Evolutionary conservation across 108 stramenopile species (phyloP), one percentile per base, ranked within the genome.

Genomic region (Cyclotella distinguenda): DNA sequence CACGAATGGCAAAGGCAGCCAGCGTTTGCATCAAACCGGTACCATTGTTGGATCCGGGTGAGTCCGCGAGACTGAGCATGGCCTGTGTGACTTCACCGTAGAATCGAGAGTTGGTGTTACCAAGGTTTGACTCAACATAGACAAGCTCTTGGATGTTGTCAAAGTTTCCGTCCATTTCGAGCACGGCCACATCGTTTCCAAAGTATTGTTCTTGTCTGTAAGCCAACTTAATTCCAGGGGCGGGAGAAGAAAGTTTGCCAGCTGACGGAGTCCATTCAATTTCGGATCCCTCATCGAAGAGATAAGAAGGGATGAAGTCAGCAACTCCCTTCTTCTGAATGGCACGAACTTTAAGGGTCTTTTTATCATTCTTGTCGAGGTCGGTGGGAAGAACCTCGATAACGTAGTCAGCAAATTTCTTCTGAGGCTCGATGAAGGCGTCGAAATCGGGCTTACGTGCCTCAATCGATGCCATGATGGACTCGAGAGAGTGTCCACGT

Each of bases 1-100:
- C 91, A 44, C 97, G 87, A 58, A 97, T 93, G 74, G 95, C 95
- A 70, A 97, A 94, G 66, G 94, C 89, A 67, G 94, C 93, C 68
- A 97, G 82, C 52, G 97, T 96, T 86, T 97, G 97, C 93, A 97
- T 96, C 67, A 97, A 84, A 65, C 97, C 97, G 40, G 95, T 95
- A 74, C 97, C 97, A 83, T 97, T 96, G 88, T 94, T 88, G 69
- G 80, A 82, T 63, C 97, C 97, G 28, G 97, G 97, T 33, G 95
- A 89, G 73, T 95, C 91, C 47, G 92, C 85, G 58, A 94, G 88
- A 66, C 86, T 85, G 56, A 97, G 87, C 91, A 97, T 94, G 71
- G 94, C 92, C 68, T 95, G 94, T 36, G 97, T 93, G 59, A 97
- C 74, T 83, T 97, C 96, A 64, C 95, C 95, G 78, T 93, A 94